Evolutionary conservation across 805 yeast genomes (phyloP), one percentile per base, ranked within the genome.

Genomic region (Cyberlindnera euphorbiae): DNA sequence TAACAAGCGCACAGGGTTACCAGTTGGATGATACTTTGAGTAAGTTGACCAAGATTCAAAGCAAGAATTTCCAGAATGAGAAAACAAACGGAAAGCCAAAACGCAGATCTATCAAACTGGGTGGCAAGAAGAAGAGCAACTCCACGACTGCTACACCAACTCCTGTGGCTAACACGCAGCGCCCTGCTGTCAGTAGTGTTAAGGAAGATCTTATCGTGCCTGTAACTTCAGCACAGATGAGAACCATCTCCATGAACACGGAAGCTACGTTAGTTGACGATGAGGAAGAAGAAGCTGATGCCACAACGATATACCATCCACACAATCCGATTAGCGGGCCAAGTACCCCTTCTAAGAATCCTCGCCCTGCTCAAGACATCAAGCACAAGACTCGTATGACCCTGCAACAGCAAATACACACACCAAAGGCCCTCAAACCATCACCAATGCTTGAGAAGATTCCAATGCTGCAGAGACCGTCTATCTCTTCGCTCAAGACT

Each of bases 21-120:
- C 26, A 33, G 19, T 30, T 43, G 2, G 46, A 51, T 28, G 48
- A 45, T 13, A 52, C 52, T 5, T 38, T 54, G 23, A 37, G 17
- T 14, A 52, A 47, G 30, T 43, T 54, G 12, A 46, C 51, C 15
- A 53, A 45, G 32, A 50, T 51, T 13, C 59, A 54, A 36, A 42
- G 45, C 5, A 54, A 52, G 39, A 41, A 41, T 32, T 53, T 45
- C 33, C 28, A 35, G 7, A 49, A 48, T 30, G 56, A 52, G 38
- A 50, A 50, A 28, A 53, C 46, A 34, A 42, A 22, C 15, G 21
- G 30, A 6, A 17, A 30, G 8, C 36, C 44, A 25, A 50, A 46
- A 32, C 51, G 55, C 42, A 44, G 50, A 39, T 37, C 37, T 3
- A 46, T 54, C 22, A 51, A 46, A 28, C 13, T 54, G 25, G 37